Evolutionary conservation across 306 rosid species (phyloP), one percentile per base, ranked within the genome.

Genomic region (Glycyrrhiza uralensis): DNA sequence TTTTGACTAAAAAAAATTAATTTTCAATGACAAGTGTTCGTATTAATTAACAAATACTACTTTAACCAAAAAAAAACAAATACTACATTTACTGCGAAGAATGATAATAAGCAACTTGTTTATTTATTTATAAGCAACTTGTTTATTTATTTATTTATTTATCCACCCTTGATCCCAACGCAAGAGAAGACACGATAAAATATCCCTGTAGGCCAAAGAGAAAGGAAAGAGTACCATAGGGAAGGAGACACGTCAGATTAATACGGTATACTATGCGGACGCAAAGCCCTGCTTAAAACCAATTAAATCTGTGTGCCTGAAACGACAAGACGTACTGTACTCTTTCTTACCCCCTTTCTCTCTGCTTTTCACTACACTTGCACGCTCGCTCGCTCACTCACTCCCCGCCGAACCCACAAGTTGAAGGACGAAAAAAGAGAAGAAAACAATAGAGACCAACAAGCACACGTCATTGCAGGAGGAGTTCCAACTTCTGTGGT

Each of bases 291-390:
- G 30, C 12, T 82, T 82, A 14, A 82, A 82, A 54, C 42, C 67
- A 59, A 17, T 82, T 78, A 30, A 77, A 59, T 72, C 4, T 4
- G 2, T 0, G 10, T 4, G 12, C 11, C 7, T 26, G 10, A 69
- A 36, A 62, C 73, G 82, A 74, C 86, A 78, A 68, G 7, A 50
- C 29, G 66, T 32, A 59, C 71, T 19, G 72, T 30, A 69, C 78
- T 68, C 57, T 45, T 54, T 17, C 41, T 55, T 18, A 4, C 71
- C 8, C 24, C 1, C 39, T 14, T 24, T 17, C 33, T 7, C 23
- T 49, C 4, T n/a, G n/a, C n/a, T 1, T 56, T 58, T 67, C 65
- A 24, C 35, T 28, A 3, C 79, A 19, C 38, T 54, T 20, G 5
- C 63, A 18, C 58, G 2, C 29, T 19, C 51, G 13, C 62, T 24